Base-by-base conservation (phyloP, 164 flowering plant genomes). In the Kingdonia uniflora region DNA sequence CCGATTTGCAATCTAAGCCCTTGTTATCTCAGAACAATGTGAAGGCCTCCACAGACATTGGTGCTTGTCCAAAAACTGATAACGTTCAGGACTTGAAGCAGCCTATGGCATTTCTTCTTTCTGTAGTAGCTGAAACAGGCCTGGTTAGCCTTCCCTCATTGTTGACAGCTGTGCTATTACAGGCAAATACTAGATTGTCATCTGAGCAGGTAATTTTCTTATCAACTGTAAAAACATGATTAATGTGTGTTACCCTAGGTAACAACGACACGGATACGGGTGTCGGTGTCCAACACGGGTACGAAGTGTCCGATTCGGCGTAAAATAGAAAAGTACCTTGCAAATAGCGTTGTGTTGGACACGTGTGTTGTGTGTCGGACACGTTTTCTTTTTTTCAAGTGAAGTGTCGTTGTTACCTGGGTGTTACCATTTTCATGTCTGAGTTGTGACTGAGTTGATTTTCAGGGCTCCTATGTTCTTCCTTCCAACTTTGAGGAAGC, bases 401-500 rank as follows among this genome's bases (percentile, higher is more conserved):
- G n/a, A n/a, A n/a, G n/a, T n/a, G n/a, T n/a, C n/a, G n/a, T n/a
- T n/a, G n/a, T n/a, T n/a, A n/a, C n/a, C n/a, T n/a, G n/a, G n/a
- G n/a, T n/a, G n/a, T n/a, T n/a, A n/a, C n/a, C 8, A 29, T 29
- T 29, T 29, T 29, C 4, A 4, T 29, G 35, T 3, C n/a, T n/a
- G 8, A 29, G 35, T 8, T 8, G 8, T 29, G 8, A 29, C 35
- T 29, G 35, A 29, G 35, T 51, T 63, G 42, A 33, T 41, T 64
- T 67, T 61, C 75, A 86, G 97, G 78, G 59, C 22, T 73, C 82
- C 14, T 80, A 81, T 74, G 71, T 76, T 41, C 97, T 90, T 65
- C 95, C 97, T 47, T 78, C 84, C 45, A 90, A 90, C 71, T 90
- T 90, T 60, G 97, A 87, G 68, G 97, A 84, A 69, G 95, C 78